Evolutionary conservation across 352 stramenopile genomes (phyloP).

Genomic region (Phytophthora cactorum): DNA sequence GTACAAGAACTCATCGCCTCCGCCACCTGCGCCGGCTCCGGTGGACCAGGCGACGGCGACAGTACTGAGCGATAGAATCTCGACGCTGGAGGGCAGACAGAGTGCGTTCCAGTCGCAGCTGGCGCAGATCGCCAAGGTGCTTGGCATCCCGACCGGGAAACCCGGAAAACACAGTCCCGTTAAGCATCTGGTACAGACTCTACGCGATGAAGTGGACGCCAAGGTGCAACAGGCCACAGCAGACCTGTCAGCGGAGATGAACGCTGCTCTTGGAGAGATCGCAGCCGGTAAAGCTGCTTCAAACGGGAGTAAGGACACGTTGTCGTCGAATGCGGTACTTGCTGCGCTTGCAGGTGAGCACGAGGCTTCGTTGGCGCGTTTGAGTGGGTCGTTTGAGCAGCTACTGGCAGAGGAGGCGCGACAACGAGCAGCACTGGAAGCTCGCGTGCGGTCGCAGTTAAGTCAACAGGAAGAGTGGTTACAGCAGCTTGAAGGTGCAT

Average conservation of each 20-base stretch:
- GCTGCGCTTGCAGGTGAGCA: constrained; percentile 70
- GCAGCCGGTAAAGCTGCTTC: constrained; percentile 4
- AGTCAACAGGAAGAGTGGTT: constrained; percentile 82
- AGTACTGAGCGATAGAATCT: constrained; percentile 75
- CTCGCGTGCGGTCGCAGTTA: constrained; percentile 60
- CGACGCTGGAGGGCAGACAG: constrained; percentile 81
- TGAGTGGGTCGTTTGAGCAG: constrained; percentile 75
- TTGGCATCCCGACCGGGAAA: constrained; percentile 71
- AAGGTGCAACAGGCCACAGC: constrained; percentile 31
- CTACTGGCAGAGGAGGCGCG: constrained; percentile 63
- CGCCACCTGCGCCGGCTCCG: not conserved
- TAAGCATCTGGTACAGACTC: constrained; percentile 76
- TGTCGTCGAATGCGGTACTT: constrained; percentile 62
- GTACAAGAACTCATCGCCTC: constrained; percentile 21
- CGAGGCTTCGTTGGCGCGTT: constrained; percentile 69
- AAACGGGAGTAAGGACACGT: not conserved
- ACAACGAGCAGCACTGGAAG: constrained; percentile 66
- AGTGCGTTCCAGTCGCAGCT: constrained; percentile 86
- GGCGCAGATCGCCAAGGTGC: constrained; percentile 77
- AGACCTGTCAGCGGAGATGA: constrained; percentile 23
- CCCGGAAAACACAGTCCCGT: constrained; percentile 70
- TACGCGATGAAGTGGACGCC: constrained; percentile 66
- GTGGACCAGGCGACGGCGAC: constrained; percentile 36
- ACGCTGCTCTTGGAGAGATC: constrained; percentile 13
- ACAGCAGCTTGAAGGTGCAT: constrained; percentile 77